Conservation (phyloP, 1,284 basidiomycete species). For the Cryptococcus amylolentus region DNA sequence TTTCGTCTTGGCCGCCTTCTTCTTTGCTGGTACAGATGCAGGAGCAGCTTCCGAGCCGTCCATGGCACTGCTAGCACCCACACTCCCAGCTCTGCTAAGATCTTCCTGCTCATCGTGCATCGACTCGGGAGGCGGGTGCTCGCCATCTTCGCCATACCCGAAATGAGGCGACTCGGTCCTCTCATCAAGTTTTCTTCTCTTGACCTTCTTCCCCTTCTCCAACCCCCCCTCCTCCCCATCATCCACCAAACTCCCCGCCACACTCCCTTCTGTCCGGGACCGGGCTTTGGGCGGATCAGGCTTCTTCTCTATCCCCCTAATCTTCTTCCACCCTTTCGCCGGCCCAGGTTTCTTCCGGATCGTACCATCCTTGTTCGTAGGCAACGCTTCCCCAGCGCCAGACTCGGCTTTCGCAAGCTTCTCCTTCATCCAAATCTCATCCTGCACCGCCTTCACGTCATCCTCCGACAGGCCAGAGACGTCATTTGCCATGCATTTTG, state of each 20-base stretch:
- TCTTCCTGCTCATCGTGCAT: conserved; percentile 9
- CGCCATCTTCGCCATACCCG: conserved; percentile 12
- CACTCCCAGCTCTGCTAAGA: conserved; percentile 4
- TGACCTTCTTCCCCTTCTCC: conserved; percentile 13
- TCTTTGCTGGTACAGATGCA: not conserved
- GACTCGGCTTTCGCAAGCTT: conserved; percentile 14
- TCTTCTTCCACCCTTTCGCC: conserved; percentile 44
- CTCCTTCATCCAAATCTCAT: conserved; percentile 44
- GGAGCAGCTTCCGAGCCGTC: conserved; percentile 2
- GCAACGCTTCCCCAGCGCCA: conserved; percentile 10
- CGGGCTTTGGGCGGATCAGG: conserved; percentile 13
- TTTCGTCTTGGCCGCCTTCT: conserved; percentile 27
- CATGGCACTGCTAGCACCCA: conserved; percentile 11
- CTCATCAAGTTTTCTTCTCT: conserved; percentile 19
- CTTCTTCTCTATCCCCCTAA: conserved; percentile 21
- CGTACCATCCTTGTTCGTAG: conserved; percentile 46
- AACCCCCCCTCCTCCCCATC: conserved; percentile 41
- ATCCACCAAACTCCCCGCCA: conserved; percentile 16
- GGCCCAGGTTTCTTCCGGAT: conserved; percentile 48
- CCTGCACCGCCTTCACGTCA: conserved; percentile 45
- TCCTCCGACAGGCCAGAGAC: conserved; percentile 36
- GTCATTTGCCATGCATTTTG: conserved; percentile 29
- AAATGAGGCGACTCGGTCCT: conserved; percentile 10
- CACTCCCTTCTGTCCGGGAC: conserved; percentile 13
- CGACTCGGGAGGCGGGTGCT: conserved; percentile 7